Percentiles rank a stretch among this genome's conserved stretches.
Evolutionary conservation across 2,329 filamentous ascomycete genomes (phyloP).

Genomic region (Neopestalotiopsis sp.): DNA sequence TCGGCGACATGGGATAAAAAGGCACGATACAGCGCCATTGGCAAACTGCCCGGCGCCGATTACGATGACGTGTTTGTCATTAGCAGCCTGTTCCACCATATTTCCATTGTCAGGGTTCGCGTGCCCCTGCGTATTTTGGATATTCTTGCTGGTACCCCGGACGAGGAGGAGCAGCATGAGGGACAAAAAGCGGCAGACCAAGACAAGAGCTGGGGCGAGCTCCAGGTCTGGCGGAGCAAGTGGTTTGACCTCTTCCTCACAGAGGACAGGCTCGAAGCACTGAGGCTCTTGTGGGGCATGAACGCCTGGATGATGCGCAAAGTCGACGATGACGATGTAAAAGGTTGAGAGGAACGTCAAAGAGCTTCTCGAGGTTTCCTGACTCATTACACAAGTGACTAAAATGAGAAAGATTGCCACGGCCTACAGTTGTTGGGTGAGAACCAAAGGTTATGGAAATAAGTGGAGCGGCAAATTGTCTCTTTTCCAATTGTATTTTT

Average conservation of each 20-base stretch:
- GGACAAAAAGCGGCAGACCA: constrained; percentile 18
- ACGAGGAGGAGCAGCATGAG: constrained; percentile 33
- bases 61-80: constrained; percentile 68
- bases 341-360: constrained; percentile 17
- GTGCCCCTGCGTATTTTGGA: constrained; percentile 59
- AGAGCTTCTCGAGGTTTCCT: background rate
- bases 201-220: constrained; percentile 52
- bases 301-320: constrained; percentile 66
- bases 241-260: constrained; percentile 66
- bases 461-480: background rate
- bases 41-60: constrained; percentile 48
- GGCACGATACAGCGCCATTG: constrained; percentile 62
- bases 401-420: too few relatives aligned
- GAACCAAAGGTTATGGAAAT: background rate
- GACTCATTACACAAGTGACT: too few relatives aligned
- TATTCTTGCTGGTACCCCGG: constrained; percentile 53
- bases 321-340: constrained; percentile 27
- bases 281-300: constrained; percentile 63
- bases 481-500: background rate
- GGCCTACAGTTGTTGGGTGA: background rate
- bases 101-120: constrained; percentile 62
- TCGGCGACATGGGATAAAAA: constrained; percentile 65
- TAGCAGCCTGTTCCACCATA: constrained; percentile 66
- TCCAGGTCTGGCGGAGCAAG: constrained; percentile 61
- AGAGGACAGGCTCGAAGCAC: constrained; percentile 59